Evolutionary conservation across 495 filamentous ascomycete genomes (phyloP), one percentile per base, ranked within the genome.

Genomic region (Hypoxylon rickii): DNA sequence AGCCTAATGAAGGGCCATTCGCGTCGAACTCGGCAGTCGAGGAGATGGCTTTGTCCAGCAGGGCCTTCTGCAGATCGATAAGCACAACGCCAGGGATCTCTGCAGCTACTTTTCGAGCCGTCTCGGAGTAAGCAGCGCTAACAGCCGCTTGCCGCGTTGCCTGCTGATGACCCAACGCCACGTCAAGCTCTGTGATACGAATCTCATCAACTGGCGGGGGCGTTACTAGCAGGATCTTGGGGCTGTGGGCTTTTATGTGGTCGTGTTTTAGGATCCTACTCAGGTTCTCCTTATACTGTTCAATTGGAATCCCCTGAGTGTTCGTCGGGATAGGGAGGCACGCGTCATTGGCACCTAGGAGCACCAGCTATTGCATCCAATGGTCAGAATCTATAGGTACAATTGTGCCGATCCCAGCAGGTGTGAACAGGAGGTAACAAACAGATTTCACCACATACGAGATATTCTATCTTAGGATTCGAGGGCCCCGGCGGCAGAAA

Each of bases 291-390:
- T 83, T 83, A 73, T 86, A 96, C 48, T 81, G 72, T 3, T 84
- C 79, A 15, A 93, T 70, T 2, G 89, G 83, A n/a, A 96, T 80
- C 64, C 89, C 81, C 66, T 96, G 92, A 4, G 72, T 69, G 49
- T 76, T 83, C 16, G 70, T 72, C 11, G 77, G 73, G 33, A 76
- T 70, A 15, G 76, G 75, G n/a, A 92, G 61, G 47, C 78, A 79
- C 5, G 92, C 86, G 68, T 96, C 92, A 66, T 96, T 96, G 63
- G 92, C 89, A 13, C 92, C 92, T 52, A 96, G 84, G 63, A 94
- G 90, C 56, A 96, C 74, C 17, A 86, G 78, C 89, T 93, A 45
- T 19, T 33, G 37, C 16, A 64, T 11, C 6, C 20, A 45, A 45
- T 46, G 5, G 43, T 62, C 29, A 68, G 63, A 58, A 43, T 20